Base-by-base conservation (phyloP, 345 rosid genomes). In the Salix dunnii region DNA sequence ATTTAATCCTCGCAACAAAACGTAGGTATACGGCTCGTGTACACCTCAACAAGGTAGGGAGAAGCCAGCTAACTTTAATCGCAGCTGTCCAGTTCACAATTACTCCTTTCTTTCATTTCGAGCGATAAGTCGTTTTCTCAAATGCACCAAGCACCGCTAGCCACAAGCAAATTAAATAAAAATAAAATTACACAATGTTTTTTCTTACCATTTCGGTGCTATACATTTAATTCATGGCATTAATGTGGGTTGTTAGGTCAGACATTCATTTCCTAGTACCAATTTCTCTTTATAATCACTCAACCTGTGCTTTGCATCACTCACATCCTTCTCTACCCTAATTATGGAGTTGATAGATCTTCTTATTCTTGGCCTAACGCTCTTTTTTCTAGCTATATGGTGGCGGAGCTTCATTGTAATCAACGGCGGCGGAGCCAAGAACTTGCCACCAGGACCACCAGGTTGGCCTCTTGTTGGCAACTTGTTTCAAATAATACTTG, bases 401-500 rank as follows among this genome's bases (percentile, higher is more conserved):
- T 92, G 92, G 91, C 86, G 90, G 87, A 89, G 90, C 6, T 84
- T 73, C 67, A 82, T 46, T 71, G 73, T 86, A 33, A 1, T 61
- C 72, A 51, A 64, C 25, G 40, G 78, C 7, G 61, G 76, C 5
- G 61, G 77, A 2, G 51, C 81, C 18, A 42, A 64, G 69, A 92
- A 82, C 78, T 90, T 93, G 60, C 99, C 97, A 0, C 98, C 96
- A 0, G 96, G 97, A 0, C 96, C 98, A 0, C 91, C 85, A 0
- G 94, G 99, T 0, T 96, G 94, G 98, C 98, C 99, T 1, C 73
- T 96, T 0, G 91, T 96, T 0, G 98, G 98, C 28, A 96, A 93
- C 85, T 71, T 96, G 46, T 72, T 87, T 71, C 97, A 91, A 73
- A 82, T 96, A 78, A 86, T 91, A 78, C 89, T 89, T 77, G 87